Percentiles rank a stretch among this genome's conserved stretches.
phyloP scores from a whole-genome alignment of 106 monocot genomes.

The Dendrobium nobile region DNA sequence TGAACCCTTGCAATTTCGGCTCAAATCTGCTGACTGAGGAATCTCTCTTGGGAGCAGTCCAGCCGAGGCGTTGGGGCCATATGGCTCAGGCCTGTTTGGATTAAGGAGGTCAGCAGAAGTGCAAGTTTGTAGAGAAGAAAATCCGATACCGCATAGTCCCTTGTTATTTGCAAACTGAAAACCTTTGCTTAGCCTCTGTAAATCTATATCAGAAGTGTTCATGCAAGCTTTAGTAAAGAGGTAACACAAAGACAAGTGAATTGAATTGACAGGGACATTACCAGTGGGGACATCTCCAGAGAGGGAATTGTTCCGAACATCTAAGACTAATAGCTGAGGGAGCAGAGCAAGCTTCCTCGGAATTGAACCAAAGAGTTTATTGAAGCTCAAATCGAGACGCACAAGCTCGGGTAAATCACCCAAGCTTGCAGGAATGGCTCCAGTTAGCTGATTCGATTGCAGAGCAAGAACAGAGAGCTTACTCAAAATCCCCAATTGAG shows the following conservation, averaged over 20 bases:
- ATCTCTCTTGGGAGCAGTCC: slow-evolving; percentile 21
- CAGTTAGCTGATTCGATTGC: slow-evolving; percentile 58
- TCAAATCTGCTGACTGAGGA: slow-evolving; percentile 37
- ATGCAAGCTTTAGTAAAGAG: neutral
- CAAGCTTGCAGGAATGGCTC: slow-evolving; percentile 79
- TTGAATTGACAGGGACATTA: slow-evolving; percentile 10
- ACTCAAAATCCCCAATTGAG: slow-evolving; percentile 53
- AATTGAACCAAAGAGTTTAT: slow-evolving; percentile 73
- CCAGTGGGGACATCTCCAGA: slow-evolving; percentile 81
- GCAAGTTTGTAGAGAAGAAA: slow-evolving; percentile 43
- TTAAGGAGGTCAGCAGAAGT: slow-evolving; percentile 40
- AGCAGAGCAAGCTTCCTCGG: slow-evolving; percentile 51
- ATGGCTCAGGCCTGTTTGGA: slow-evolving; percentile 53
- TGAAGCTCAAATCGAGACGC: slow-evolving; percentile 71
- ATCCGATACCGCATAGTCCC: slow-evolving; percentile 52
- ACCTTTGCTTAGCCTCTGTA: slow-evolving; percentile 41
- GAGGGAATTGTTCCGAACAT: slow-evolving; percentile 71
- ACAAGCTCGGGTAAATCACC: slow-evolving; percentile 48
- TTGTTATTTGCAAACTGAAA: slow-evolving; percentile 62
- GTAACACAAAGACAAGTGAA: no score
- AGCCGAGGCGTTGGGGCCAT: neutral
- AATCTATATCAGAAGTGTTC: slow-evolving; percentile 26
- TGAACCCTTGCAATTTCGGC: slow-evolving; percentile 24
- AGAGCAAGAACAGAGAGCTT: slow-evolving; percentile 67
- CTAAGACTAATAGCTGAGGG: slow-evolving; percentile 36